phyloP scores from a whole-genome alignment of 1,139 yeast species.

The Blastobotrys malaysiensis region DNA sequence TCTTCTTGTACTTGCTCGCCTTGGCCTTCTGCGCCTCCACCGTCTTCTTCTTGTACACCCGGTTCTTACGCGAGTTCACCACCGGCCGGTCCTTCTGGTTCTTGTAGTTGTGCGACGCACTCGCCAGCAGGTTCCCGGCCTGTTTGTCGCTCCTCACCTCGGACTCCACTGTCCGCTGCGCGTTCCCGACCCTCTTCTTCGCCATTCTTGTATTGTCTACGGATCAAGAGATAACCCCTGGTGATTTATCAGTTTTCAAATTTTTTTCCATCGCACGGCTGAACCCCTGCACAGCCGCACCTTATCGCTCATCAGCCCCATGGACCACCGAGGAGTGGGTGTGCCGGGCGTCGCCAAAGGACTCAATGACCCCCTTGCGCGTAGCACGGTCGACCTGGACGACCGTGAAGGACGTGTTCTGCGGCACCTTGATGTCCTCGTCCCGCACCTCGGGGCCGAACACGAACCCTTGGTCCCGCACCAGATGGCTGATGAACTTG shows the following conservation, averaged over 20 bases:
- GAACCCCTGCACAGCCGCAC: not conserved
- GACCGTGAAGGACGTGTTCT: constrained; percentile 66
- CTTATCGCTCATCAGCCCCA: not conserved
- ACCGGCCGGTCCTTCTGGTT: constrained; percentile 19
- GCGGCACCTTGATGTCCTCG: constrained; percentile 54
- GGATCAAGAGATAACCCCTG: not conserved
- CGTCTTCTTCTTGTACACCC: constrained; percentile 18
- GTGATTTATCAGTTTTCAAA: not conserved
- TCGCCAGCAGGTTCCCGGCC: constrained; percentile 25
- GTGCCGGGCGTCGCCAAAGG: constrained; percentile 25
- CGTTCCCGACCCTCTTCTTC: constrained; percentile 13
- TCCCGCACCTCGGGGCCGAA: constrained; percentile 37
- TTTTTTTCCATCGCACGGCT: constrained; percentile 4
- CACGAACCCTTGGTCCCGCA: constrained; percentile 36
- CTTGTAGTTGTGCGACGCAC: constrained; percentile 22
- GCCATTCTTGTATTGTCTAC: constrained; percentile 17
- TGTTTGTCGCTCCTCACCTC: constrained; percentile 23
- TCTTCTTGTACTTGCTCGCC: constrained; percentile 41
- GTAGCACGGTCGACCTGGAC: constrained; percentile 38
- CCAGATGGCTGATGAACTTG: constrained; percentile 45
- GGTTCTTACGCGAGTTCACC: constrained; percentile 17
- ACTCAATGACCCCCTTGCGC: constrained; percentile 17
- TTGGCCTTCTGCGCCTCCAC: constrained; percentile 14
- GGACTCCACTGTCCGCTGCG: constrained; percentile 21
- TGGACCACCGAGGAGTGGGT: not conserved